Conservation (phyloP, 352 stramenopile genomes). For the Pythium angustatum region DNA sequence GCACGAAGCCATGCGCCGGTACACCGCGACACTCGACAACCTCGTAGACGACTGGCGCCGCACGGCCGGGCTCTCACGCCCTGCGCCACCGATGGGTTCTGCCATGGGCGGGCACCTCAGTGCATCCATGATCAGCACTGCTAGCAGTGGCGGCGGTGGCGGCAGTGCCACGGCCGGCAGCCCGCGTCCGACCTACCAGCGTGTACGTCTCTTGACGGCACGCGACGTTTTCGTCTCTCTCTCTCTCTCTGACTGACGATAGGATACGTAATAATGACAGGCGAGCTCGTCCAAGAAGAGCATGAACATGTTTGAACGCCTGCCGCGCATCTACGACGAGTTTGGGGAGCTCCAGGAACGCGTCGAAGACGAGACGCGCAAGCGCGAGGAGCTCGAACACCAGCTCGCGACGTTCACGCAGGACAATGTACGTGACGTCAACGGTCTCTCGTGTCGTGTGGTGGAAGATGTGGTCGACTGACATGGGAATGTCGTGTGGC, state of each 20-base stretch:
- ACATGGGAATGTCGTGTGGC: not conserved
- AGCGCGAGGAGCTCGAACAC: conserved; percentile 63
- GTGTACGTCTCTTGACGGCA: conserved; percentile 11
- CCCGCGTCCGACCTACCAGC: conserved; percentile 13
- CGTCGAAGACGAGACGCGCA: conserved; percentile 68
- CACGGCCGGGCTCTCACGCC: conserved; percentile 35
- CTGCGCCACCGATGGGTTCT: conserved; percentile 4
- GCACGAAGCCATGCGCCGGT: conserved; percentile 79
- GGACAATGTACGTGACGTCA: conserved; percentile 40
- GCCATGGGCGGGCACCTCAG: conserved; percentile 12
- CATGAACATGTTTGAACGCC: conserved; percentile 65
- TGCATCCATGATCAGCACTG: conserved; percentile 25
- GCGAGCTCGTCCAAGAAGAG: conserved; percentile 31
- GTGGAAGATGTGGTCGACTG: not conserved
- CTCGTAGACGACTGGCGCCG: conserved; percentile 82
- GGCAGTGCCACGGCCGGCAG: not conserved
- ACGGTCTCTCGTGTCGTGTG: not conserved
- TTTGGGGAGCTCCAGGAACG: conserved; percentile 66
- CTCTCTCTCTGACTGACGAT: not conserved
- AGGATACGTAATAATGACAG: not conserved
- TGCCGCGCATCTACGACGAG: conserved; percentile 69
- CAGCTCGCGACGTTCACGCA: conserved; percentile 65
- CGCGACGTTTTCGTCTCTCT: not conserved
- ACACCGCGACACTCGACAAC: conserved; percentile 75
- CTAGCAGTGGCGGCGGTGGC: conserved; percentile 19